Evolutionary conservation across 164 flowering plant species (phyloP).

Genomic region (Annona cherimola): DNA sequence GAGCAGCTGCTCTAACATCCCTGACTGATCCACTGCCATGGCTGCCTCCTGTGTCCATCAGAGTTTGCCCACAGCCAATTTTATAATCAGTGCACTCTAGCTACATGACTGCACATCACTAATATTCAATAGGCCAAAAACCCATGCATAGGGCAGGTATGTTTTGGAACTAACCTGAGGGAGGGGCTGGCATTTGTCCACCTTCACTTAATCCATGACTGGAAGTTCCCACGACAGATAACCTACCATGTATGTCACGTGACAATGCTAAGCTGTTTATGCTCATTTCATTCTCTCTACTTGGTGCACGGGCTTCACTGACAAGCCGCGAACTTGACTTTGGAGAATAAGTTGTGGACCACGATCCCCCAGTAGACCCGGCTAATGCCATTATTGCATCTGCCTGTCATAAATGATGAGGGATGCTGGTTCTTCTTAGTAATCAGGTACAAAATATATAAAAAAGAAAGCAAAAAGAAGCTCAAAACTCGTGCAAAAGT

Average conservation of each 20-base stretch:
- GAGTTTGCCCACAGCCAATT: neutral
- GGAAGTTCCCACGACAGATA: constrained; percentile 27
- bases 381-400: constrained; percentile 93
- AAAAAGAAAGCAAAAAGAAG: no score
- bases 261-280: constrained; percentile 15
- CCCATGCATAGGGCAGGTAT: constrained; percentile 5
- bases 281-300: constrained; percentile 35
- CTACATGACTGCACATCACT: no score
- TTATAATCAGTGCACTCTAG: neutral
- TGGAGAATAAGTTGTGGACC: constrained; percentile 68
- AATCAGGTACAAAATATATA: no score
- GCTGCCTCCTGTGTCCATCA: constrained; percentile 26
- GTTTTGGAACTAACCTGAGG: constrained; percentile 19
- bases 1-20: constrained; percentile 27
- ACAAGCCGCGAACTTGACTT: constrained; percentile 28
- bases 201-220: constrained; percentile 33
- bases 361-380: constrained; percentile 91
- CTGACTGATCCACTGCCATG: constrained; percentile 24
- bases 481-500: no score
- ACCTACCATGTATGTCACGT: constrained; percentile 36
- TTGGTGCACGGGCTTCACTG: constrained; percentile 28
- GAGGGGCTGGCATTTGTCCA: constrained; percentile 22
- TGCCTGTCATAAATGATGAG: constrained; percentile 48
- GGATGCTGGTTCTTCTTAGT: neutral
- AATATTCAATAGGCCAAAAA: neutral